Percentiles rank a stretch among this genome's conserved stretches.
These are phyloP conservation scores for Cenchrus americanus DNA, from an alignment of 176 grass and related monocot species.

Conservation along the genomic window DNA sequence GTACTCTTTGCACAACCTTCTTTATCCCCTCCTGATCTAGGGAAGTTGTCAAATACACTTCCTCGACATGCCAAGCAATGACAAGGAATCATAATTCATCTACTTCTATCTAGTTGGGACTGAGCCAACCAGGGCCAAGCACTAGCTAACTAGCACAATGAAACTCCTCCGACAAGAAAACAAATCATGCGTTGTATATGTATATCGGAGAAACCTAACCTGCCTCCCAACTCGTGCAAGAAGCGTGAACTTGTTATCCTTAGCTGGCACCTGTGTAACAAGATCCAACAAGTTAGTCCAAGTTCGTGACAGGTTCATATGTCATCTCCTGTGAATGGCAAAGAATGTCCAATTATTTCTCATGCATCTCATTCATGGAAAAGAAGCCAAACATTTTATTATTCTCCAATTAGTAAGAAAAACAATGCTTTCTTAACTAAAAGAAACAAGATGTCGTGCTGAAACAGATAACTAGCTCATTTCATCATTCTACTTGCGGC, in stretches of 20 bases:
- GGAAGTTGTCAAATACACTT: slow-evolving; percentile 90
- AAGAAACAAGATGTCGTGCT: background rate
- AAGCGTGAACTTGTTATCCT: slow-evolving; percentile 91
- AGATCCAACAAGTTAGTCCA: slow-evolving; percentile 37
- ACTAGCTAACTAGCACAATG: background rate
- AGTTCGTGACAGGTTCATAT: background rate
- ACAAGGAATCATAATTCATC: background rate
- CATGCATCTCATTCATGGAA: background rate
- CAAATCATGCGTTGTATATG: background rate
- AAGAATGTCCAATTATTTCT: slow-evolving; percentile 2
- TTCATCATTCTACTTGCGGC: no score
- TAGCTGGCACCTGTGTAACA: slow-evolving; percentile 64
- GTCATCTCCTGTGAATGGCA: background rate
- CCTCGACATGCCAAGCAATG: slow-evolving; percentile 68
- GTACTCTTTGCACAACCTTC: slow-evolving; percentile 76
- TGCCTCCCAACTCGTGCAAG: slow-evolving; percentile 98
- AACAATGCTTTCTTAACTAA: background rate
- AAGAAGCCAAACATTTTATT: background rate
- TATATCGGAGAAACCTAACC: slow-evolving; percentile 50
- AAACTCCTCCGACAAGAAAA: slow-evolving; percentile 9
- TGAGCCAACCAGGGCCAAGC: background rate
- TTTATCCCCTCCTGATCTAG: slow-evolving; percentile 91
- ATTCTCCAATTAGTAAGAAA: background rate
- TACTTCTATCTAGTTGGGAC: slow-evolving; percentile 10
- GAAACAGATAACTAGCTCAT: background rate